Base-by-base conservation (phyloP, 2,329 filamentous ascomycete species). In the Sarocladiaceae sp. region DNA sequence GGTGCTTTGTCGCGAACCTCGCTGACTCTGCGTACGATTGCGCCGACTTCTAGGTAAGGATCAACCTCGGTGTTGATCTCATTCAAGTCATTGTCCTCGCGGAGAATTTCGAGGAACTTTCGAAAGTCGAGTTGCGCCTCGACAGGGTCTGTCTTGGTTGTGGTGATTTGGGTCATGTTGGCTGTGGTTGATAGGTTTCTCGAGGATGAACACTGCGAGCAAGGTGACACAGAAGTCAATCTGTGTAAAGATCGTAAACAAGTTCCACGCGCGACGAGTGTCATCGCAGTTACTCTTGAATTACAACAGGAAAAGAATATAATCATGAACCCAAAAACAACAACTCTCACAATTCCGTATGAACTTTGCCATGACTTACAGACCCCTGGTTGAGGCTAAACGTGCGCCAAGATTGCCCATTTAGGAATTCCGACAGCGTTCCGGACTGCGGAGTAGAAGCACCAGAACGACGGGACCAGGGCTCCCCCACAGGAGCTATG, bases 1-100 rank as follows among this genome's bases (percentile, higher is more conserved):
- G 76, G 75, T 1, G 76, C 76, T 48, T 74, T 75, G 52, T 68
- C 70, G 39, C 75, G 58, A 0, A 62, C 69, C 54, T 79, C 76
- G 54, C 66, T 71, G 8, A 72, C 74, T 13, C 60, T 62, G 3
- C 76, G 66, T 3, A 71, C 73, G 50, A 79, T 77, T 12, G 76
- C 77, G 3, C 62, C 72, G 0, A 65, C 70, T 57, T 78, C 73
- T 29, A 78, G 66, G 48, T 77, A 55, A 3, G 74, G 69, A 51
- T 78, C 72, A 13, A 72, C 58, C 36, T 70, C 64, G 1, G 62
- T 52, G 52, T 73, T 63, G 54, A 77, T 76, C 48, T 77, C 73
- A 11, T 67, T 65, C 0, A 78, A 59, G 57, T 77, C 74, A 28
- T 62, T 59, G 53, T 78, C 74, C 2, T 64, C 55, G 29, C 64